Evolutionary conservation across 2,329 filamentous ascomycete genomes (phyloP).

Genomic region (Simplicillium aogashimaense): DNA sequence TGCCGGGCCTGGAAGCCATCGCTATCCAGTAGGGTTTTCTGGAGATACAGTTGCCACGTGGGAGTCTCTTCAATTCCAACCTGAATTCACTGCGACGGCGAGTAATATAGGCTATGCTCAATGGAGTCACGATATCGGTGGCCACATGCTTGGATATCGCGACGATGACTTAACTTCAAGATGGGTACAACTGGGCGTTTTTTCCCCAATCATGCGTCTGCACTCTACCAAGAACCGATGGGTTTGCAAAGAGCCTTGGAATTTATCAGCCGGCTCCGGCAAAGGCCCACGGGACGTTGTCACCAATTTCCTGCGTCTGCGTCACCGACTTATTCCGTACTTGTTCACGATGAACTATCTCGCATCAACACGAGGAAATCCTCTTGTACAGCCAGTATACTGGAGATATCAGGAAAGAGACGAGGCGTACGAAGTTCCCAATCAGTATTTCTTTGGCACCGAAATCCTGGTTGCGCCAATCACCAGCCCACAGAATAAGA

Average conservation of each 20-base stretch:
- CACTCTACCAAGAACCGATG: conserved; percentile 47
- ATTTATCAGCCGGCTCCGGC: conserved; percentile 23
- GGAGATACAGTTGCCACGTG: conserved; percentile 51
- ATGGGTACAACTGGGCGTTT: conserved; percentile 48
- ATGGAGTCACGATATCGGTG: conserved; percentile 55
- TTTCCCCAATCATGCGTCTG: conserved; percentile 45
- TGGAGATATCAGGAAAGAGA: conserved; percentile 44
- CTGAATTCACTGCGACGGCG: conserved; percentile 44
- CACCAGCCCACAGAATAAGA: conserved; percentile 34
- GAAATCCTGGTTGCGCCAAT: conserved; percentile 47
- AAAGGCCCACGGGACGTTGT: conserved; percentile 34
- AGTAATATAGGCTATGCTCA: conserved; percentile 54
- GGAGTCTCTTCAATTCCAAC: conserved; percentile 52
- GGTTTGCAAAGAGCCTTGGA: conserved; percentile 54
- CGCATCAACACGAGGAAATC: conserved; percentile 32
- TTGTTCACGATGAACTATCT: conserved; percentile 46
- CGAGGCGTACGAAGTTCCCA: conserved; percentile 45
- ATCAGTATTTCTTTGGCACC: conserved; percentile 50
- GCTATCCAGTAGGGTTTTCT: conserved; percentile 56
- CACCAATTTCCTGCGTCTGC: conserved; percentile 37
- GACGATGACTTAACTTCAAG: conserved; percentile 45
- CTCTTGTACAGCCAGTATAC: conserved; percentile 52
- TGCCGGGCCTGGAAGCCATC: conserved; percentile 34
- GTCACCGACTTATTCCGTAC: conserved; percentile 51
- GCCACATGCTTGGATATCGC: conserved; percentile 40